A percentile compares a stretch with the other conserved stretches of the same genome.
Evolutionary conservation across 768 basidiomycete genomes (phyloP).

Genomic region (Boletus huronensis): DNA sequence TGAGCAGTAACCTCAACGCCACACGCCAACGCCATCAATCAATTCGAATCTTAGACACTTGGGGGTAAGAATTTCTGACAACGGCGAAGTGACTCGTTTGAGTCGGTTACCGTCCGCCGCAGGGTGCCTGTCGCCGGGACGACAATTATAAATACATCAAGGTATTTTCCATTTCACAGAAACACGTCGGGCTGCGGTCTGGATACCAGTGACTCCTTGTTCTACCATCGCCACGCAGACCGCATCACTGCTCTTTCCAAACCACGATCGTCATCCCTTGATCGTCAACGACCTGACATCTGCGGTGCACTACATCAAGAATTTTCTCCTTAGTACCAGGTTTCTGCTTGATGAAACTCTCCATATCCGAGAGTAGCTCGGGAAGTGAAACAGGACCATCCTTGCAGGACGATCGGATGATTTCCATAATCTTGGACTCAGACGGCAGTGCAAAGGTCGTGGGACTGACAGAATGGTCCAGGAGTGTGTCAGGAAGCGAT

Average conservation of each 20-base stretch:
- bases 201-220: constrained; percentile 4
- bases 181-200: not conserved
- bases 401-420: constrained; percentile 41
- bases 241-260: constrained; percentile 24
- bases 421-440: constrained; percentile 65
- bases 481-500: constrained; percentile 36
- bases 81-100: not conserved
- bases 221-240: constrained; percentile 14
- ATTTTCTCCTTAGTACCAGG: constrained; percentile 74
- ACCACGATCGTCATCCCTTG: constrained; percentile 28
- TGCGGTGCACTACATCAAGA: constrained; percentile 67
- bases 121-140: not conserved
- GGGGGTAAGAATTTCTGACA: not conserved
- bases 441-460: constrained; percentile 64
- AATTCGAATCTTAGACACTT: not conserved
- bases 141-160: not conserved
- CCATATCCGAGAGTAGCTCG: constrained; percentile 22
- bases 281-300: constrained; percentile 58
- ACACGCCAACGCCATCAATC: constrained; percentile 24
- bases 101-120: not conserved
- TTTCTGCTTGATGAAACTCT: constrained; percentile 32
- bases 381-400: constrained; percentile 41
- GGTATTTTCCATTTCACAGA: not conserved
- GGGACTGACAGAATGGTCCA: constrained; percentile 24
- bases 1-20: constrained; percentile 19